phyloP scores from a whole-genome alignment of 139 green algal species.

The Monoraphidium neglectum region DNA sequence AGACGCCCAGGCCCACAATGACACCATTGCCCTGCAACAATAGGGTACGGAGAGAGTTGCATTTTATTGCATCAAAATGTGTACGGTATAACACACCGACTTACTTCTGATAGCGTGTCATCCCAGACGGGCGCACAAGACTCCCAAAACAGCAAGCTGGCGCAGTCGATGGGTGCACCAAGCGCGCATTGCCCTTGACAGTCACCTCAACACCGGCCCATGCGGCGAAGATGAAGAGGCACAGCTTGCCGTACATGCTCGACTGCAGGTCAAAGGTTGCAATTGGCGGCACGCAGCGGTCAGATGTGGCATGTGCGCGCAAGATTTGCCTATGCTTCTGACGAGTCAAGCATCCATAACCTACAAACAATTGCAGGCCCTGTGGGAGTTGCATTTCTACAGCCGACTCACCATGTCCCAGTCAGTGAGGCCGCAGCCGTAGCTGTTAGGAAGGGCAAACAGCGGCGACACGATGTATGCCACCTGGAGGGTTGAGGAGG shows the following conservation, averaged over 20 bases:
- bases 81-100: background rate
- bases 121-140: too few relatives aligned
- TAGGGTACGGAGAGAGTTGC: background rate
- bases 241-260: slow-evolving; percentile 49
- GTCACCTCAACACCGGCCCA: slow-evolving; percentile 34
- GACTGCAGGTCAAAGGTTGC: too few relatives aligned
- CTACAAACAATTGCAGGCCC: too few relatives aligned
- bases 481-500: too few relatives aligned
- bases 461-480: slow-evolving; percentile 34
- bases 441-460: slow-evolving; percentile 45
- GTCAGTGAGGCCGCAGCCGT: slow-evolving; percentile 52
- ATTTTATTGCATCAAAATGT: slow-evolving; percentile 7
- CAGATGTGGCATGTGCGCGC: too few relatives aligned
- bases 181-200: background rate
- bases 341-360: too few relatives aligned
- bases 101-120: background rate
- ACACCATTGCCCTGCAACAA: slow-evolving; percentile 24
- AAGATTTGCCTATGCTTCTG: too few relatives aligned
- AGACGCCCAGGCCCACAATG: slow-evolving; percentile 29
- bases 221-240: slow-evolving; percentile 52
- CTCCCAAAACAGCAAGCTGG: background rate
- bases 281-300: too few relatives aligned
- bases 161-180: background rate
- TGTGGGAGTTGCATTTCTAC: too few relatives aligned
- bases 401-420: slow-evolving; percentile 21